These are phyloP conservation scores for Nakazawaea molendinolei DNA, from an alignment of 805 yeast genomes.

Conservation along the genomic window DNA sequence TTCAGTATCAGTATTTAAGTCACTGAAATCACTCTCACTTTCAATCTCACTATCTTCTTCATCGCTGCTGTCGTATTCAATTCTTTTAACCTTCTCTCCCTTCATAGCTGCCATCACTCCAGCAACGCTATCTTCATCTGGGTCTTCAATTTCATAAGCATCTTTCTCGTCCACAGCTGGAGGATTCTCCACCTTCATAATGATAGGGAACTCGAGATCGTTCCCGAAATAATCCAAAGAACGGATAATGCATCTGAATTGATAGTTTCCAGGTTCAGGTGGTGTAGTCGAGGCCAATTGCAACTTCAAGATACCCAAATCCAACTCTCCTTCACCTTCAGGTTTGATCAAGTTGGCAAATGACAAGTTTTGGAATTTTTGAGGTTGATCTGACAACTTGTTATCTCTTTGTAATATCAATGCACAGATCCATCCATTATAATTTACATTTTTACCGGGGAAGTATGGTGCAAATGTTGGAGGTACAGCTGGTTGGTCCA, in stretches of 20 bases:
- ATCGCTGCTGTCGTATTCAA: slow-evolving; percentile 13
- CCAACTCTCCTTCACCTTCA: slow-evolving; percentile 38
- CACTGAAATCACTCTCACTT: slow-evolving; percentile 32
- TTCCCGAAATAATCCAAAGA: slow-evolving; percentile 76
- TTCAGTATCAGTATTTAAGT: slow-evolving; percentile 59
- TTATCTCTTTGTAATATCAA: slow-evolving; percentile 71
- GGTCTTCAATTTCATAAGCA: slow-evolving; percentile 55
- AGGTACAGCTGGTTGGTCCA: slow-evolving; percentile 65
- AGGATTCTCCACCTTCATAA: slow-evolving; percentile 62
- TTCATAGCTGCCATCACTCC: slow-evolving; percentile 68
- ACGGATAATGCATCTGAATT: slow-evolving; percentile 64
- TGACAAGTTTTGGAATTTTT: slow-evolving; percentile 42
- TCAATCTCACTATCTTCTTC: slow-evolving; percentile 25
- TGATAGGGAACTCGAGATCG: slow-evolving; percentile 67
- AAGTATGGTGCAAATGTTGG: slow-evolving; percentile 66
- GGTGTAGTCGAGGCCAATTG: slow-evolving; percentile 77
- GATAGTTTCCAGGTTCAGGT: slow-evolving; percentile 52
- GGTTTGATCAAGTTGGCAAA: slow-evolving; percentile 48
- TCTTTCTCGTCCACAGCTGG: slow-evolving; percentile 36
- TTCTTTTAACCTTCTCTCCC: slow-evolving; percentile 49
- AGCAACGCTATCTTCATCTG: slow-evolving; percentile 69
- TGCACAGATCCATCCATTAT: slow-evolving; percentile 58
- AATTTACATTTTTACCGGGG: slow-evolving; percentile 37
- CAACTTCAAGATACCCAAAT: slow-evolving; percentile 68
- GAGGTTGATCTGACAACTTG: slow-evolving; percentile 68